A percentile compares a stretch with the other conserved stretches of the same genome.
These are phyloP conservation scores for Pneumocystis oryctolagi DNA, from an alignment of 1,139 yeast species.

Conservation along the genomic window DNA sequence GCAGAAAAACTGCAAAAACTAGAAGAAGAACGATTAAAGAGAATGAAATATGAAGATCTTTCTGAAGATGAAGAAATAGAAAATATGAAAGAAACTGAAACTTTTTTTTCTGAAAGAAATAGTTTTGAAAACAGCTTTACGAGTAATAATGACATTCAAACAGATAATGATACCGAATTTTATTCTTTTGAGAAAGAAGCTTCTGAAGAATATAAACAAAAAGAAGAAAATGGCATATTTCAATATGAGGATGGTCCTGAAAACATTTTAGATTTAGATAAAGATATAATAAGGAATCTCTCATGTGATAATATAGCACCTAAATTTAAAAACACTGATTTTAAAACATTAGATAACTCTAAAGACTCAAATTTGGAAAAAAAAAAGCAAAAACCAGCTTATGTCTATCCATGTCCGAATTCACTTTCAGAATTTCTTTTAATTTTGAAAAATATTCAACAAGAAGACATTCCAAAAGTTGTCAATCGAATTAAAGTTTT, in stretches of 20 bases:
- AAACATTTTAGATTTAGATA: slow-evolving; percentile 8
- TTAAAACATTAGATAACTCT: not conserved
- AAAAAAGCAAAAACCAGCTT: slow-evolving; percentile 15
- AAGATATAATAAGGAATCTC: slow-evolving; percentile 6
- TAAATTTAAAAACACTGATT: not conserved
- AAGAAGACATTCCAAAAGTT: slow-evolving; percentile 33
- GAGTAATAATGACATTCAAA: slow-evolving; percentile 19
- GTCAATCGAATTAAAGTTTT: slow-evolving; percentile 43
- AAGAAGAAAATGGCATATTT: not conserved
- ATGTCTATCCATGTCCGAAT: slow-evolving; percentile 38
- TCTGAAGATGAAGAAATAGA: slow-evolving; percentile 58
- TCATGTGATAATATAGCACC: not conserved
- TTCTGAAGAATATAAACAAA: not conserved
- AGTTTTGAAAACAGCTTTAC: slow-evolving; percentile 16
- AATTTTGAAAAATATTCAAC: slow-evolving; percentile 28
- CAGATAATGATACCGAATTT: not conserved
- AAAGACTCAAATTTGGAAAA: not conserved
- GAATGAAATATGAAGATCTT: slow-evolving; percentile 74
- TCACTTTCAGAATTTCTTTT: slow-evolving; percentile 38
- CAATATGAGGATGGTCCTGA: slow-evolving; percentile 1
- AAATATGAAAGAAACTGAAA: slow-evolving; percentile 11
- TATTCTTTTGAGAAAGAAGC: not conserved
- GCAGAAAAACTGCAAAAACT: slow-evolving; percentile 51
- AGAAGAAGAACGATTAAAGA: slow-evolving; percentile 58
- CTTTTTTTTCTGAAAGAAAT: slow-evolving; percentile 18